Base-by-base conservation (phyloP, 148 eudicot genomes). In the Linanthus parryae region DNA sequence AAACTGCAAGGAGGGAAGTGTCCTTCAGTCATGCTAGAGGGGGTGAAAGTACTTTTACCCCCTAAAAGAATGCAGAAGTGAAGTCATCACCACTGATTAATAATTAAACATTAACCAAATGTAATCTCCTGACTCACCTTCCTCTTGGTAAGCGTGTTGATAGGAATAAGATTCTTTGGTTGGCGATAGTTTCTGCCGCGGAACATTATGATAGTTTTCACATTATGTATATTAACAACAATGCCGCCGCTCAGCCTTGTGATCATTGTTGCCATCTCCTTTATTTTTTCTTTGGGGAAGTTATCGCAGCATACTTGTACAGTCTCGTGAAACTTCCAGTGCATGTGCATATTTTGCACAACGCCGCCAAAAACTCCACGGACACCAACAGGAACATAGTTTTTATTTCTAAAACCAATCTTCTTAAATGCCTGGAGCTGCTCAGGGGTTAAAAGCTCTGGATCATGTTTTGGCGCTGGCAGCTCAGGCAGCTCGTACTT, bases 281-380 rank as follows among this genome's bases (percentile, higher is more conserved):
- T 92, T 38, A 92, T 92, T 65, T 65, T 92, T 66, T 92, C 99
- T 73, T 92, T 92, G 22, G 99, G 95, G 29, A 88, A 94, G 71
- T 94, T 94, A 64, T 94, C 96, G 65, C 99, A 94, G 43, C 96
- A 87, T 54, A 94, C 99, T 84, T 94, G 99, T 46, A 94, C 99
- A 27, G 99, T 94, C 70, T 94, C 99, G 26, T 94, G 96, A 65
- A 94, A 94, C 74, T 94, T 94, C 99, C 99, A 94, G 47, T 94
- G 99, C 52, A 94, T 77, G 64, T 94, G 99, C 99, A 94, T 88
- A 60, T 94, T 94, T 61, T 94, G 96, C 48, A 94, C 99, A 54
- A 94, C 96, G 53, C 99, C 99, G 65, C 99, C 99, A 64, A 94
- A 94, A 65, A 94, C 99, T 57, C 99, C 99, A 59, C 99, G 96